Conservation (phyloP, 179 eudicot genomes). For the Carnegiea gigantea region DNA sequence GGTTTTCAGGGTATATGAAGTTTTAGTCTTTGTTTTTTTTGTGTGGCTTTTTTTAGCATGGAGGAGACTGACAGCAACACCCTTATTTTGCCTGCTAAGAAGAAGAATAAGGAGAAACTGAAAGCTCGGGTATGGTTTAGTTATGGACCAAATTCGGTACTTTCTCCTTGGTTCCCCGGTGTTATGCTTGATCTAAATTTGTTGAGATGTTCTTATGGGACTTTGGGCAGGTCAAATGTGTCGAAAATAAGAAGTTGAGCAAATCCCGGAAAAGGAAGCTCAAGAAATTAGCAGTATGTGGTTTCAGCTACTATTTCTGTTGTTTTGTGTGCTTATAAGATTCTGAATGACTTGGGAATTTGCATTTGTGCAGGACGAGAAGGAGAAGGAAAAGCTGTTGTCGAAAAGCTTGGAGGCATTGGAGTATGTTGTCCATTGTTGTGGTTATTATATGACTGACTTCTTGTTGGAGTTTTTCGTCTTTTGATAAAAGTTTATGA, state of each 20-base stretch:
- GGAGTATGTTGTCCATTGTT: constrained; percentile 50
- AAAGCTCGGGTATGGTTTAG: constrained; percentile 44
- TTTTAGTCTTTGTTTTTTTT: no score
- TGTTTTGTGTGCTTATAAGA: not conserved
- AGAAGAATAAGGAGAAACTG: constrained; percentile 41
- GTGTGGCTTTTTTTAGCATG: constrained; percentile 15
- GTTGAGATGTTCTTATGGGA: not conserved
- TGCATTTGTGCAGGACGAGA: constrained; percentile 60
- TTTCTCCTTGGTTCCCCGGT: not conserved
- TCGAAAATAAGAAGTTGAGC: constrained; percentile 45
- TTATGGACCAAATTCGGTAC: no score
- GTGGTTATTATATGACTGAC: constrained; percentile 1
- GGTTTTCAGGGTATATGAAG: no score
- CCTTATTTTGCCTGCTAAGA: constrained; percentile 55
- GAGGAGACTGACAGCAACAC: constrained; percentile 54
- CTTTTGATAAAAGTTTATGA: constrained; percentile 3
- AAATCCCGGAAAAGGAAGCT: constrained; percentile 79
- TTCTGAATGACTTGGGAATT: not conserved
- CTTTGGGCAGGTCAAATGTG: constrained; percentile 26
- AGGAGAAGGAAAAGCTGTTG: constrained; percentile 49
- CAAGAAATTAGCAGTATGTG: constrained; percentile 75
- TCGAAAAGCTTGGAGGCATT: constrained; percentile 63
- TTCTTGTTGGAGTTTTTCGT: not conserved
- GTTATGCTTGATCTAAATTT: not conserved
- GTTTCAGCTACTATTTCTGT: not conserved